Evolutionary conservation across 805 yeast species (phyloP).

Genomic region (Suhomyces sp.): DNA sequence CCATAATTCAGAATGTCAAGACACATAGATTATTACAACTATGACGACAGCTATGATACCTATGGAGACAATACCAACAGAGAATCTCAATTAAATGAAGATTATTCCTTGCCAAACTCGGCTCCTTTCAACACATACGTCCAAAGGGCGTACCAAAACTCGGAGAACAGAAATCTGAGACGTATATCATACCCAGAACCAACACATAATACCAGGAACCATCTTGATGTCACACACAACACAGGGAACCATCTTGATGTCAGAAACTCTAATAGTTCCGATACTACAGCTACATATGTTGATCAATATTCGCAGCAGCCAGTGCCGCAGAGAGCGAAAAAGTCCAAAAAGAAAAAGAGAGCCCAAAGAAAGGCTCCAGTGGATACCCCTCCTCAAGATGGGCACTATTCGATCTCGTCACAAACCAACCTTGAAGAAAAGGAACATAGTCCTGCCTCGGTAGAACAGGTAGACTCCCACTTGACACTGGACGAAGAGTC

Average conservation of each 20-base stretch:
- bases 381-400: not conserved
- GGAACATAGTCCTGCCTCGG: not conserved
- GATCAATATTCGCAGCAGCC: slow-evolving; percentile 11
- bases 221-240: slow-evolving; percentile 7
- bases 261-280: slow-evolving; percentile 8
- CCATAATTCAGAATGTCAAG: slow-evolving; percentile 9
- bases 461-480: not conserved
- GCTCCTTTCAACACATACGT: slow-evolving; percentile 3
- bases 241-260: slow-evolving; percentile 7
- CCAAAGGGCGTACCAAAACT: slow-evolving; percentile 1
- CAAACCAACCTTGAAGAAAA: slow-evolving; percentile 10
- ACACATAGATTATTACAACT: slow-evolving; percentile 7
- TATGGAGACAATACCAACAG: slow-evolving; percentile 1
- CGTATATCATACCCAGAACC: not conserved
- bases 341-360: slow-evolving; percentile 5
- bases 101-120: slow-evolving; percentile 6
- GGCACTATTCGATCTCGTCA: not conserved
- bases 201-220: not conserved
- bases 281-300: slow-evolving; percentile 12
- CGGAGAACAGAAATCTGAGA: not conserved
- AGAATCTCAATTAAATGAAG: slow-evolving; percentile 1
- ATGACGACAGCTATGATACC: slow-evolving; percentile 5
- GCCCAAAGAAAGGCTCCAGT: slow-evolving; percentile 4
- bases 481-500: not conserved
- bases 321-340: not conserved